These are phyloP conservation scores for Termitomyces sp. DNA, from an alignment of 768 basidiomycete genomes.

Conservation along the genomic window DNA sequence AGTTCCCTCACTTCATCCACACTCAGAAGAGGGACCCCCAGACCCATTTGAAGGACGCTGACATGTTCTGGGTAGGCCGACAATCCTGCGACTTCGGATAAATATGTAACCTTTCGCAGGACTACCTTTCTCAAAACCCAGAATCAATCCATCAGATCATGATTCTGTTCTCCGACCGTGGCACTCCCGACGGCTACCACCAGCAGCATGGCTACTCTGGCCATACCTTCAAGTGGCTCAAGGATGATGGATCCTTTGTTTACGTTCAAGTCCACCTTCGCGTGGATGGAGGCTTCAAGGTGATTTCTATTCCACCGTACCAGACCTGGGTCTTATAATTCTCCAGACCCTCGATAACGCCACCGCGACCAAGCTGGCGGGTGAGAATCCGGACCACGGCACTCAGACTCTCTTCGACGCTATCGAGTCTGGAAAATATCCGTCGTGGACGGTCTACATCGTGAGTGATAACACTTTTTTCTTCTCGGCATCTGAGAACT, in stretches of 20 bases:
- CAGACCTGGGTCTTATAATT: neutral
- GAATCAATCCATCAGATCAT: slow-evolving; percentile 86
- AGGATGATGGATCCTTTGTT: slow-evolving; percentile 75
- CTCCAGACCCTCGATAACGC: slow-evolving; percentile 65
- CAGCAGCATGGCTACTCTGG: slow-evolving; percentile 91
- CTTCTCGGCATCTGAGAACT: neutral
- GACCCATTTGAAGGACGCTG: slow-evolving; percentile 84
- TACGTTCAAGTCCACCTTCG: slow-evolving; percentile 87
- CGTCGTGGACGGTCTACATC: slow-evolving; percentile 85
- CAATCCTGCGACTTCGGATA: neutral
- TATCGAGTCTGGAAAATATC: slow-evolving; percentile 77
- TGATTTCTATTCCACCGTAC: slow-evolving; percentile 13
- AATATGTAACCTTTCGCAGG: slow-evolving; percentile 39
- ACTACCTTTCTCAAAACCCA: slow-evolving; percentile 84
- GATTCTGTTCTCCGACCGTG: slow-evolving; percentile 93
- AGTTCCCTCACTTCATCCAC: slow-evolving; percentile 95
- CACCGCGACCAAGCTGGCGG: slow-evolving; percentile 60
- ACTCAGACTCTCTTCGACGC: slow-evolving; percentile 72
- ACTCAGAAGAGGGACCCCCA: slow-evolving; percentile 90
- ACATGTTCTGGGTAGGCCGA: slow-evolving; percentile 71
- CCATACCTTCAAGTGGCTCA: slow-evolving; percentile 87
- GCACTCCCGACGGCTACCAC: slow-evolving; percentile 88
- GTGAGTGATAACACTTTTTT: slow-evolving; percentile 34
- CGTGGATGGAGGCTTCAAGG: slow-evolving; percentile 80
- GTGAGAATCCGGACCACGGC: slow-evolving; percentile 82